Conservation (phyloP, 192 early-diverging fungal species). For the Backusella tuberculispora region DNA sequence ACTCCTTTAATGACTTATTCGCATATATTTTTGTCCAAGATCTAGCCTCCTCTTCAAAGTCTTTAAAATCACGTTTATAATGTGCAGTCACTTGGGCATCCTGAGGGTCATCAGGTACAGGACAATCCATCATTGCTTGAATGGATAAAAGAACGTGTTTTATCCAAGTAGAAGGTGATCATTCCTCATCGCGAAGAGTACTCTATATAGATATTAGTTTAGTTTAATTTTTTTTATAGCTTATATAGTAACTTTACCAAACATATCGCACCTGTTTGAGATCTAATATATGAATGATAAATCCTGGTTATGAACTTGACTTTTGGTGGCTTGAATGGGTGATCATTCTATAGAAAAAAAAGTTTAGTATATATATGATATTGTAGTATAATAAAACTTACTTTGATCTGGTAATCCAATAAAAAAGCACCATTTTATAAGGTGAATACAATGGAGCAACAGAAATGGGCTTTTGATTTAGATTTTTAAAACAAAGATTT, state of each 20-base stretch:
- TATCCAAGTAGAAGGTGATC: constrained; percentile 72
- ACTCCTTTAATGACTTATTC: background rate
- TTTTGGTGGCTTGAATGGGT: constrained; percentile 56
- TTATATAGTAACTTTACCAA: background rate
- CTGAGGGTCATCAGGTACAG: constrained; percentile 60
- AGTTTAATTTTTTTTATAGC: constrained; percentile 1
- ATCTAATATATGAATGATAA: constrained; percentile 60
- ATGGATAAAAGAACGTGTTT: constrained; percentile 53
- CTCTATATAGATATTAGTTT: constrained; percentile 47
- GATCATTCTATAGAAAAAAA: constrained; percentile 34
- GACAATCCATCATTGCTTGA: constrained; percentile 50
- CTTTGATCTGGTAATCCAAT: constrained; percentile 18
- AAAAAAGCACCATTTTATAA: constrained; percentile 29
- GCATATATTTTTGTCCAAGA: constrained; percentile 43
- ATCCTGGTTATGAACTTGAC: constrained; percentile 56
- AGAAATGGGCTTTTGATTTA: constrained; percentile 15
- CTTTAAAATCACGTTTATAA: constrained; percentile 45
- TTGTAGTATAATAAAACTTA: background rate
- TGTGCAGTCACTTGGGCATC: constrained; percentile 57
- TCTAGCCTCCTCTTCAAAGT: constrained; percentile 47
- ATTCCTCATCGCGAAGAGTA: constrained; percentile 74
- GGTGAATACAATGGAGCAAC: constrained; percentile 24
- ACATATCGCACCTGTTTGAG: constrained; percentile 48
- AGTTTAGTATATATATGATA: background rate
- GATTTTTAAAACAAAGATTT: no score